Evolutionary conservation across 1,284 basidiomycete species (phyloP).

Genomic region (Lignosus rhinocerotis): DNA sequence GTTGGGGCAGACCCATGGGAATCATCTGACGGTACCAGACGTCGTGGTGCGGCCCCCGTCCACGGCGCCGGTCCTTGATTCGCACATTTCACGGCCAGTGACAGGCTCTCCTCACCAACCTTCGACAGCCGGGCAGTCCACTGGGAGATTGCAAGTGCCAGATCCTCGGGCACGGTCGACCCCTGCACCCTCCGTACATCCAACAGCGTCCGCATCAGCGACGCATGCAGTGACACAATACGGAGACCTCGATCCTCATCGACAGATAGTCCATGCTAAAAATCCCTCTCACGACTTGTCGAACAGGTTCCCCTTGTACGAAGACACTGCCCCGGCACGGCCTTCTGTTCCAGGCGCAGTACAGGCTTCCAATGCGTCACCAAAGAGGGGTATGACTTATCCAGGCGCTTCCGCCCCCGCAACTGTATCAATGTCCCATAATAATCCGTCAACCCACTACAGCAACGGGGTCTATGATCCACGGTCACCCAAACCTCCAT

Average conservation of each 20-base stretch:
- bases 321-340: conserved; percentile 9
- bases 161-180: conserved; percentile 13
- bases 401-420: conserved; percentile 22
- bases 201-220: conserved; percentile 6
- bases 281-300: conserved; percentile 11
- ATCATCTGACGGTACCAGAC: conserved; percentile 10
- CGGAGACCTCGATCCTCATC: conserved; percentile 4
- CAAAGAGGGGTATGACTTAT: conserved; percentile 20
- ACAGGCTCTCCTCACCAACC: no score
- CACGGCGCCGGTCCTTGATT: conserved; percentile 10
- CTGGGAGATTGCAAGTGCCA: conserved; percentile 4
- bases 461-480: conserved; percentile 8
- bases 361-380: conserved; percentile 14
- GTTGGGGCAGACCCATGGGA: neutral
- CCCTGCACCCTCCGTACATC: conserved; percentile 7
- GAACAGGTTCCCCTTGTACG: conserved; percentile 15
- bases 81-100: conserved; percentile 4
- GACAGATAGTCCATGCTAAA: conserved; percentile 2
- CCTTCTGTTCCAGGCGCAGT: neutral
- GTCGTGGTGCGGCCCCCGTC: conserved; percentile 22
- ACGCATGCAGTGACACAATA: neutral
- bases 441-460: conserved; percentile 12
- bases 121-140: neutral
- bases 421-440: conserved; percentile 1
- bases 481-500: conserved; percentile 21